Evolutionary conservation across 139 green algal species (phyloP).

Genomic region (Asterochloris erici): DNA sequence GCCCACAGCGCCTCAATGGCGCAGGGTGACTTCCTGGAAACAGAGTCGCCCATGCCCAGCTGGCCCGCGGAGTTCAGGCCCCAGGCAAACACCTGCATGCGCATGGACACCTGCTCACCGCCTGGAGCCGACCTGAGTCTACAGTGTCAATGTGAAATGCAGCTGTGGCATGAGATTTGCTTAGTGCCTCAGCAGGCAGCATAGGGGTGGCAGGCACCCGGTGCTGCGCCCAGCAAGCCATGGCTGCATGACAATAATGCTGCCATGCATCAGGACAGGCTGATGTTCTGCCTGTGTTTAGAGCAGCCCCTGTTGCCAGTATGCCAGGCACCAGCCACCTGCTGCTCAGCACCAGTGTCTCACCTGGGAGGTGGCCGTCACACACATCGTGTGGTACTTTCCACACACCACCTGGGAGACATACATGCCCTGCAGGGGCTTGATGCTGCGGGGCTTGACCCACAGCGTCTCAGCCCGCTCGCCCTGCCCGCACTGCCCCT

Average conservation of each 20-base stretch:
- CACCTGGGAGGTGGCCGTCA: conserved; percentile 74
- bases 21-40: conserved; percentile 47
- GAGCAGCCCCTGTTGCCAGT: background rate
- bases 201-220: too few species aligned
- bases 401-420: conserved; percentile 77
- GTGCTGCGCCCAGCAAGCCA: too few species aligned
- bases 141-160: too few species aligned
- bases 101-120: background rate
- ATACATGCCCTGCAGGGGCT: conserved; percentile 57
- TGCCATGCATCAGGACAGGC: background rate
- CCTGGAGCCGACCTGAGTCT: too few species aligned
- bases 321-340: background rate
- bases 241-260: background rate
- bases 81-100: conserved; percentile 73
- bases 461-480: conserved; percentile 46
- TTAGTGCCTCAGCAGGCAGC: too few species aligned
- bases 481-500: conserved; percentile 78
- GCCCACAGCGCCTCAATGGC: conserved; percentile 76
- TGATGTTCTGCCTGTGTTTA: background rate
- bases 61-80: conserved; percentile 72
- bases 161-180: too few species aligned
- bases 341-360: background rate
- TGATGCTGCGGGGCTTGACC: conserved; percentile 54
- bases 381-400: conserved; percentile 67
- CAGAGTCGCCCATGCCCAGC: conserved; percentile 70